These are phyloP conservation scores for Serpula lacrymans DNA, from an alignment of 768 basidiomycete genomes.

Conservation along the genomic window DNA sequence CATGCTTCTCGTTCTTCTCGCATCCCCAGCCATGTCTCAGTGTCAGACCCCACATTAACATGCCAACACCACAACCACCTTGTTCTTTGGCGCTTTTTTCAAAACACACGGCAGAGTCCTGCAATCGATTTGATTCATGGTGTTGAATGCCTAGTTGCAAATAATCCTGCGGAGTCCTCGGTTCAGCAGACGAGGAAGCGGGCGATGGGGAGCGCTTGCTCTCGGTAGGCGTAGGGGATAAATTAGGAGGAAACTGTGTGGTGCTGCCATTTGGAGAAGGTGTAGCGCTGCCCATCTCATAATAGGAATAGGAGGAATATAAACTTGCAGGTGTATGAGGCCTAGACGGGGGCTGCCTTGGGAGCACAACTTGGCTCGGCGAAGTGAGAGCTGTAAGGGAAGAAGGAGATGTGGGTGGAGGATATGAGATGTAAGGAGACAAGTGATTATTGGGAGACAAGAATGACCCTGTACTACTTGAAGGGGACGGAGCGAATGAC, in stretches of 20 bases:
- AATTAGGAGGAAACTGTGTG: slow-evolving; percentile 11
- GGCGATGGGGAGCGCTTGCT: slow-evolving; percentile 10
- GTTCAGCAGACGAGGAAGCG: slow-evolving; percentile 12
- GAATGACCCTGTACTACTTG: too few relatives aligned
- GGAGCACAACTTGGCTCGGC: slow-evolving; percentile 16
- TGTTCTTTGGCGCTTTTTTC: slow-evolving; percentile 69
- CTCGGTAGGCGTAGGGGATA: slow-evolving; percentile 11
- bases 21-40: slow-evolving; percentile 89
- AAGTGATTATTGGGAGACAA: too few relatives aligned
- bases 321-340: slow-evolving; percentile 38
- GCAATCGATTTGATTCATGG: slow-evolving; percentile 70
- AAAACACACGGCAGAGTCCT: slow-evolving; percentile 68
- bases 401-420: slow-evolving; percentile 10
- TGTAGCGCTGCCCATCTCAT: slow-evolving; percentile 46
- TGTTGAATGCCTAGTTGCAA: slow-evolving; percentile 74
- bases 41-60: slow-evolving; percentile 90
- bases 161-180: slow-evolving; percentile 57
- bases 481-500: too few relatives aligned
- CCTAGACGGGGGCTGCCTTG: slow-evolving; percentile 37
- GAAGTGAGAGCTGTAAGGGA: too few relatives aligned
- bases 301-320: slow-evolving; percentile 69
- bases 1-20: slow-evolving; percentile 70
- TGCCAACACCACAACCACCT: slow-evolving; percentile 85
- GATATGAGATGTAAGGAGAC: too few relatives aligned
- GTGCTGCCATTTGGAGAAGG: slow-evolving; percentile 42